phyloP scores from a whole-genome alignment of 805 yeast species.

The Torulaspora delbrueckii region DNA sequence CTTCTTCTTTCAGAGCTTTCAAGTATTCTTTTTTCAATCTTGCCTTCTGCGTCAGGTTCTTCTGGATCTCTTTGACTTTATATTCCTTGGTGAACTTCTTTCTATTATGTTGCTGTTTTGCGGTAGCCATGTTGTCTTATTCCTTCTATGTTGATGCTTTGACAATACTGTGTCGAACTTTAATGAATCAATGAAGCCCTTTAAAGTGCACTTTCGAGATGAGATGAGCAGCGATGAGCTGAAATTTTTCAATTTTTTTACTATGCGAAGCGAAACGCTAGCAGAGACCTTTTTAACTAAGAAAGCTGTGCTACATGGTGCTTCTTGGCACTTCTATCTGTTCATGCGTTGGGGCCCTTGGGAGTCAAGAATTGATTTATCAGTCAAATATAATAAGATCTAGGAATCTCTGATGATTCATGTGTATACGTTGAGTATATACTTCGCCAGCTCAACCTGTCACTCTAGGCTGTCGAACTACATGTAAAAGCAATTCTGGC shows the following conservation, averaged over 20 bases:
- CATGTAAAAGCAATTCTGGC: no score
- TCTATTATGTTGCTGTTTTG: constrained; percentile 24
- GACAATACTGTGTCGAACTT: background rate
- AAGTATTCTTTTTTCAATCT: constrained; percentile 76
- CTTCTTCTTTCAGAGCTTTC: constrained; percentile 71
- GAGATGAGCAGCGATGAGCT: constrained; percentile 5
- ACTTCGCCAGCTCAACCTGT: no score
- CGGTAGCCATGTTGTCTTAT: constrained; percentile 19
- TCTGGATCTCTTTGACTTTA: constrained; percentile 61
- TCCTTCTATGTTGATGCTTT: background rate
- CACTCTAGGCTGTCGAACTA: no score
- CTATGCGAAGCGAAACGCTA: background rate
- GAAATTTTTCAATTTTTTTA: constrained; percentile 6
- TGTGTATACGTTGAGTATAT: no score
- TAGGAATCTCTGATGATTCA: no score
- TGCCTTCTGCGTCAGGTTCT: constrained; percentile 72
- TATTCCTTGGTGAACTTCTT: constrained; percentile 39
- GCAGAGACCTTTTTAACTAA: no score
- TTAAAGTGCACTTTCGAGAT: background rate
- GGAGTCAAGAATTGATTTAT: no score
- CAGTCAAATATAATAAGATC: no score
- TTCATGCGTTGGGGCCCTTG: no score
- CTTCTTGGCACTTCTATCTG: no score
- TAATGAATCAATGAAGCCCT: background rate
- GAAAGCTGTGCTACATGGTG: no score